Conservation (phyloP, 805 yeast species). For the Ogataea henricii region DNA sequence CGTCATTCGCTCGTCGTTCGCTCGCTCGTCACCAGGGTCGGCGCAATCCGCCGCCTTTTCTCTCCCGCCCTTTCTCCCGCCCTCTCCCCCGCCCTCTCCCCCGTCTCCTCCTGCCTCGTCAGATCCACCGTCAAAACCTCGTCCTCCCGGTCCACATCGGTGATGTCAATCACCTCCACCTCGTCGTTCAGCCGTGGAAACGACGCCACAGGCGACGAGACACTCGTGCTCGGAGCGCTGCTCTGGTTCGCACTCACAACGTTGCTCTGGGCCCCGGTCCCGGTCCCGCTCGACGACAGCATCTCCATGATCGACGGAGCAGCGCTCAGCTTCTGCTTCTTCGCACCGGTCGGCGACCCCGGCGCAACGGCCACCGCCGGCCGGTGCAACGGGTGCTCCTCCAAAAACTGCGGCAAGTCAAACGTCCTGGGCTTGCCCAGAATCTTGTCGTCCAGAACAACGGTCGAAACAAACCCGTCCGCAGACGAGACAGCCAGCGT, state of each 20-base stretch:
- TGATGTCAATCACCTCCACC: conserved; percentile 24
- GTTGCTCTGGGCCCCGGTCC: not conserved
- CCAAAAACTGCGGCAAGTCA: conserved; percentile 25
- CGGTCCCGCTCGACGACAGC: conserved; percentile 4
- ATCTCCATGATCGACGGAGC: conserved; percentile 19
- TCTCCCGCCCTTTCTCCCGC: not conserved
- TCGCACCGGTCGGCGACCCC: not conserved
- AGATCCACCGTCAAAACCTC: conserved; percentile 8
- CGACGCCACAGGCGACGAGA: conserved; percentile 15
- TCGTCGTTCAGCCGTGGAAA: conserved; percentile 11
- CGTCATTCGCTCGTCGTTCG: not conserved
- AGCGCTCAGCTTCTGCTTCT: conserved; percentile 3
- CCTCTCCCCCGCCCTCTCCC: not conserved
- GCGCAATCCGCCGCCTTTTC: conserved; percentile 2
- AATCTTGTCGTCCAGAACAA: conserved; percentile 52
- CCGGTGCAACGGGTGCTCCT: conserved; percentile 14
- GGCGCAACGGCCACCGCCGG: not conserved
- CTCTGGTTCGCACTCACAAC: too few relatives aligned
- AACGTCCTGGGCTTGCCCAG: conserved; percentile 53
- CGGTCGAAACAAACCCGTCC: conserved; percentile 86
- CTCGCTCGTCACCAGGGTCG: not conserved
- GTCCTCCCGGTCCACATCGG: conserved; percentile 19
- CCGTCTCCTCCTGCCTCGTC: not conserved
- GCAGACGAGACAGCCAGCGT: conserved; percentile 76
- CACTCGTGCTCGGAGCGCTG: not conserved